Evolutionary conservation across 805 yeast species (phyloP).

Genomic region (Metschnikowia amazonensis): DNA sequence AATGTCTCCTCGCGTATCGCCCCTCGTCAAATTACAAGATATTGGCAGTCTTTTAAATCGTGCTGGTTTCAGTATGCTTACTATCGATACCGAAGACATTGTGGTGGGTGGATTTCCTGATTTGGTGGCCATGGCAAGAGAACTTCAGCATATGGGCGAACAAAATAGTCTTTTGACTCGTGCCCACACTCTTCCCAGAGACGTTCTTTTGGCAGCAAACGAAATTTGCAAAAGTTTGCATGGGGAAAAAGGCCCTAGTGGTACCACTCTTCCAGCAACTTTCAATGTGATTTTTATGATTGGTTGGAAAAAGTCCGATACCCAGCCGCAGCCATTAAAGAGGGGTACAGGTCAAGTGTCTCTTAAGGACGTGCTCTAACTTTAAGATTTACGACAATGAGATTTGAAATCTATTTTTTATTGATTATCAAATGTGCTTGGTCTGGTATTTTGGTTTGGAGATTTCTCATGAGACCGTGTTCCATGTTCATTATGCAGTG

Average conservation of each 20-base stretch:
- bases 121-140: conserved; percentile 60
- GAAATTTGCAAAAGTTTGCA: conserved; percentile 70
- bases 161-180: conserved; percentile 63
- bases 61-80: conserved; percentile 75
- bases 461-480: no score
- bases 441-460: no score
- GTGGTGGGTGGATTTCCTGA: conserved; percentile 74
- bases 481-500: no score
- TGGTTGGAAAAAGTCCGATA: conserved; percentile 78
- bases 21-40: conserved; percentile 74
- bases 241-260: conserved; percentile 53
- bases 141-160: conserved; percentile 81
- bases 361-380: conserved; percentile 55
- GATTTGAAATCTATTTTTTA: no score
- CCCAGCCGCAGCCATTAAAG: conserved; percentile 67
- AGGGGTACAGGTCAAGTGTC: conserved; percentile 70
- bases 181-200: conserved; percentile 42
- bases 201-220: conserved; percentile 68
- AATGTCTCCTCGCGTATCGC: conserved; percentile 75
- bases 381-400: neutral
- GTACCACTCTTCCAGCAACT: conserved; percentile 68
- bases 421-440: no score
- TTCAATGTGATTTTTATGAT: conserved; percentile 77
- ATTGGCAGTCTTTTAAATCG: conserved; percentile 67
- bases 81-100: conserved; percentile 81